These are phyloP conservation scores for Diplodia intermedia DNA, from an alignment of 2,329 filamentous ascomycete species.

Conservation along the genomic window DNA sequence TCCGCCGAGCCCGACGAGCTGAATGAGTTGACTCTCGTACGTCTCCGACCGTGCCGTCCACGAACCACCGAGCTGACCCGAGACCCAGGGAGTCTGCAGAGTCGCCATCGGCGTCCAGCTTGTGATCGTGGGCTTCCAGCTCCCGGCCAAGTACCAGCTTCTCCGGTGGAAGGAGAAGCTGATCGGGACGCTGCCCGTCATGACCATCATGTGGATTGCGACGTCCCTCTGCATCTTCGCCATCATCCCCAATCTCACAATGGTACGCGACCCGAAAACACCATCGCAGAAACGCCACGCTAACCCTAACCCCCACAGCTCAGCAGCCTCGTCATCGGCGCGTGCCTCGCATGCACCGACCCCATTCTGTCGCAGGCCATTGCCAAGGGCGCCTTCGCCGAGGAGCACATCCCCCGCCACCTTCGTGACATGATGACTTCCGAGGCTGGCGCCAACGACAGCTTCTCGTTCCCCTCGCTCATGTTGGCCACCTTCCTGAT, in stretches of 20 bases:
- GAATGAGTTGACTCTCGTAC: conserved; percentile 53
- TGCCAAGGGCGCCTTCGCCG: conserved; percentile 68
- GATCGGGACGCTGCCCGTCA: conserved; percentile 64
- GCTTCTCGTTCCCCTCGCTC: conserved; percentile 68
- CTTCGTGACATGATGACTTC: conserved; percentile 68
- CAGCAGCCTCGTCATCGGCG: conserved; percentile 63
- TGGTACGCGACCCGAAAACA: conserved; percentile 41
- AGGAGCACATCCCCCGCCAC: conserved; percentile 65
- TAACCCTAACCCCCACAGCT: conserved; percentile 46
- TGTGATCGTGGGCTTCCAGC: conserved; percentile 68
- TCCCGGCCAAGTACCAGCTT: conserved; percentile 63
- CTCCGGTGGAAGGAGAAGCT: conserved; percentile 61
- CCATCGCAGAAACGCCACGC: not conserved
- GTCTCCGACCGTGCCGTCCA: not conserved
- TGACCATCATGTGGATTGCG: conserved; percentile 68
- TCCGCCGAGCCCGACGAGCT: conserved; percentile 43
- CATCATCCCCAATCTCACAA: conserved; percentile 61
- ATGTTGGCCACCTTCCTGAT: conserved; percentile 65
- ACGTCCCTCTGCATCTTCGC: conserved; percentile 64
- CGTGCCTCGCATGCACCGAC: conserved; percentile 68
- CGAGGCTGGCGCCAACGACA: conserved; percentile 68
- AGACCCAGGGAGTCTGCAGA: conserved; percentile 56
- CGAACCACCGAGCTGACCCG: not conserved
- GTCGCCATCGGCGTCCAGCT: conserved; percentile 68
- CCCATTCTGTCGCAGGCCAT: conserved; percentile 68